Percentiles rank a stretch among this genome's conserved stretches.
Conservation (phyloP, 495 filamentous ascomycete species). For the Evansstolkia leycettana region DNA sequence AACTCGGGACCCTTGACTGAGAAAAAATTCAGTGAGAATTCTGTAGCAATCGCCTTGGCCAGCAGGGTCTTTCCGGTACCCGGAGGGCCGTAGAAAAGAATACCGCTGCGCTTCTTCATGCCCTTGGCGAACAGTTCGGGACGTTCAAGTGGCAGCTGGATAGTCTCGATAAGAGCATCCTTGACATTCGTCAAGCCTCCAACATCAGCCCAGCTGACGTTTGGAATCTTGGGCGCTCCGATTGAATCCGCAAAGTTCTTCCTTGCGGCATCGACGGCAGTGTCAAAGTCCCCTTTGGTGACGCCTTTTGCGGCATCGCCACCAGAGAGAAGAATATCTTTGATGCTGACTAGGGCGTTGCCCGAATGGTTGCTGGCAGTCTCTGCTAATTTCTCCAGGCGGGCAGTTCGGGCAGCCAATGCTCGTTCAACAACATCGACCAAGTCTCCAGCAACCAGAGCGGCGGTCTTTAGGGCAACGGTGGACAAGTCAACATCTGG, state of each 20-base stretch:
- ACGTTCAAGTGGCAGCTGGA: constrained; percentile 82
- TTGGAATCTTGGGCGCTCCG: constrained; percentile 95
- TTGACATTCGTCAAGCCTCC: constrained; percentile 90
- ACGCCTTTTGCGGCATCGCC: constrained; percentile 65
- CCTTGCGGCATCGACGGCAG: constrained; percentile 82
- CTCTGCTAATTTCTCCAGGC: constrained; percentile 58
- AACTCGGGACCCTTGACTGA: constrained; percentile 94
- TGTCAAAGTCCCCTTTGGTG: constrained; percentile 77
- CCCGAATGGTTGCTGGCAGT: constrained; percentile 20
- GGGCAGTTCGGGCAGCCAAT: constrained; percentile 54
- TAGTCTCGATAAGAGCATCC: constrained; percentile 91
- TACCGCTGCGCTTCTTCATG: constrained; percentile 97
- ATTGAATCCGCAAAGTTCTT: constrained; percentile 98
- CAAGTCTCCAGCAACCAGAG: constrained; percentile 85
- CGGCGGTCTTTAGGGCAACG: constrained; percentile 89
- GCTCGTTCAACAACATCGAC: constrained; percentile 91
- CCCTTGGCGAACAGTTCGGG: constrained; percentile 95
- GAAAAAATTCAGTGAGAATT: constrained; percentile 99
- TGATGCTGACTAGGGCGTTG: constrained; percentile 42
- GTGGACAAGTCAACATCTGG: constrained; percentile 69
- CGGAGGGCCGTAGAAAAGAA: constrained; percentile 94
- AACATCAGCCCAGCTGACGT: constrained; percentile 93
- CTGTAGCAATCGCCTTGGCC: constrained; percentile 95
- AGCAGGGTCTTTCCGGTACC: constrained; percentile 95
- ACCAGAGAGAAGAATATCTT: constrained; percentile 83